Evolutionary conservation across 202 grass and related monocot species (phyloP).

Genomic region (Carex arenaria): DNA sequence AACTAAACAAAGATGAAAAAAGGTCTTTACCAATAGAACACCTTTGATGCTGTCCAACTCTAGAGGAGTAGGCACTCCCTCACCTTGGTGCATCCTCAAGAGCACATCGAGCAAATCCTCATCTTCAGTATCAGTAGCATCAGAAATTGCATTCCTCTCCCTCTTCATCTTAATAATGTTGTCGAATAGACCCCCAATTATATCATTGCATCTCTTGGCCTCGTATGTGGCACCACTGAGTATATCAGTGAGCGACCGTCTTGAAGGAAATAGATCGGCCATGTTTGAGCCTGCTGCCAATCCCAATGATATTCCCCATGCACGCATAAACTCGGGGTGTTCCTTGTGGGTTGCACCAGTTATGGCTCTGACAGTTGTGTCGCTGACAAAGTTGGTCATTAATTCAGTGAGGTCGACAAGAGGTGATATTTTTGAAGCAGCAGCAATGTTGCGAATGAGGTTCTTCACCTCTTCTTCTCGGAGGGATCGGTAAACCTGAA

Average conservation of each 20-base stretch:
- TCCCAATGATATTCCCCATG: slow-evolving; percentile 8
- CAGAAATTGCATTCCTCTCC: slow-evolving; percentile 14
- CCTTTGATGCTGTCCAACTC: slow-evolving; percentile 54
- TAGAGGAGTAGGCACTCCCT: slow-evolving; percentile 32
- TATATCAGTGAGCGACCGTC: slow-evolving; percentile 19
- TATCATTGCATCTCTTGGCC: background rate
- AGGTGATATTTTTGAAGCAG: background rate
- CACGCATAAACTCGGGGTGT: slow-evolving; percentile 28
- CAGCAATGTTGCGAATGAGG: slow-evolving; percentile 25
- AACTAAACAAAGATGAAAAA: background rate
- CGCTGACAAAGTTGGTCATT: slow-evolving; percentile 24
- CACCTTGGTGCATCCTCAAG: slow-evolving; percentile 32
- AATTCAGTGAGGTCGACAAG: slow-evolving; percentile 26
- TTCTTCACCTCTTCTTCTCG: slow-evolving; percentile 41
- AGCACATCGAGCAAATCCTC: slow-evolving; percentile 48
- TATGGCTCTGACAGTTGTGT: slow-evolving; percentile 41
- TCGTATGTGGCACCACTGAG: slow-evolving; percentile 18
- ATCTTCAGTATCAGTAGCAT: slow-evolving; percentile 11
- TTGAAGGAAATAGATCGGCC: slow-evolving; percentile 48
- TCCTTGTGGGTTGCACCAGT: slow-evolving; percentile 32
- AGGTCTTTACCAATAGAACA: slow-evolving; percentile 33
- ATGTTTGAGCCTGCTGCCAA: slow-evolving; percentile 23
- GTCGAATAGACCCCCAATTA: slow-evolving; percentile 29
- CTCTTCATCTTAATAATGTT: slow-evolving; percentile 38
- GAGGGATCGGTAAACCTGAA: slow-evolving; percentile 27